Conservation (phyloP, 495 filamentous ascomycete species). For the Neurospora sp. region DNA sequence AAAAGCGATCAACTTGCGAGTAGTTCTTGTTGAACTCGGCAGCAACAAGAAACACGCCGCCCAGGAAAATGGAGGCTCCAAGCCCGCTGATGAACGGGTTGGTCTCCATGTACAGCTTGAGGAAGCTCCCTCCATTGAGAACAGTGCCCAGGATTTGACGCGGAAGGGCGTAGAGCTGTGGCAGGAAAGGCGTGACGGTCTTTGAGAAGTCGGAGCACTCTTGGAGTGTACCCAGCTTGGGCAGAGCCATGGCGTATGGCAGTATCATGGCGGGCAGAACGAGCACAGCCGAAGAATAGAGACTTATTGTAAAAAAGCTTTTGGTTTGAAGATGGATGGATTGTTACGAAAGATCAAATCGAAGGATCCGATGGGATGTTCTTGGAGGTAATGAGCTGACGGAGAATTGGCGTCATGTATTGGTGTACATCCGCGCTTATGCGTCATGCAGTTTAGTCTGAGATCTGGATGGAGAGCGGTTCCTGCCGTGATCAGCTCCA, state of each 20-base stretch:
- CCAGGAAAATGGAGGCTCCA: slow-evolving; percentile 57
- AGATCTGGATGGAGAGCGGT: background rate
- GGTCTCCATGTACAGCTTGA: slow-evolving; percentile 66
- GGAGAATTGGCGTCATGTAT: background rate
- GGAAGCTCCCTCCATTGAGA: slow-evolving; percentile 44
- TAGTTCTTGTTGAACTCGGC: slow-evolving; percentile 87
- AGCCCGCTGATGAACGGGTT: slow-evolving; percentile 78
- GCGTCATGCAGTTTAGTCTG: background rate
- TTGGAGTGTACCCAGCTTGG: slow-evolving; percentile 51
- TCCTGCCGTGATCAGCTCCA: background rate
- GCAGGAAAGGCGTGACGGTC: slow-evolving; percentile 64
- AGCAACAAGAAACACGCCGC: slow-evolving; percentile 56
- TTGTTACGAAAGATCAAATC: background rate
- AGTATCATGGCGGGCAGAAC: background rate
- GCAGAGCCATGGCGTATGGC: slow-evolving; percentile 49
- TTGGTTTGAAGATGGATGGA: background rate
- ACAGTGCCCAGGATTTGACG: slow-evolving; percentile 44
- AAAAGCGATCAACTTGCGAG: slow-evolving; percentile 85
- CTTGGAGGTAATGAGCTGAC: background rate
- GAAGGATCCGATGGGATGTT: background rate
- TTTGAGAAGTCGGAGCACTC: slow-evolving; percentile 65
- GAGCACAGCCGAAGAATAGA: background rate
- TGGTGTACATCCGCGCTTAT: background rate
- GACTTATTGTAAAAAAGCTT: background rate
- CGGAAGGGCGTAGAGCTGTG: slow-evolving; percentile 67